phyloP scores from a whole-genome alignment of 1,284 basidiomycete genomes.

The Marasmius tenuissimus region DNA sequence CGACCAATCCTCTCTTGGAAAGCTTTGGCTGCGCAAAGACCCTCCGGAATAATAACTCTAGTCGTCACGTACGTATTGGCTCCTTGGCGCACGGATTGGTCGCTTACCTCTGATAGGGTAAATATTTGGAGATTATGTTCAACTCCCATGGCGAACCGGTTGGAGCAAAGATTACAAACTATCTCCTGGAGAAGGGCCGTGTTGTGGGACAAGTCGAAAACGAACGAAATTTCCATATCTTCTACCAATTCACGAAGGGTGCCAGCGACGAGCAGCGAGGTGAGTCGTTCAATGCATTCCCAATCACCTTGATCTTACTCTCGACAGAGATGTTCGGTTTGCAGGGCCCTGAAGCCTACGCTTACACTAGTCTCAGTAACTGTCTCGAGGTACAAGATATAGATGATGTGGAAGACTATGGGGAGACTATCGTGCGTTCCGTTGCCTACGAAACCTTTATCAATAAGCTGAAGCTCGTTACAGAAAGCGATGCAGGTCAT shows the following conservation, averaged over 20 bases:
- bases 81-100: conserved; percentile 3
- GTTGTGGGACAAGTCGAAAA: conserved; percentile 97
- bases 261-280: conserved; percentile 88
- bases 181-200: conserved; percentile 95
- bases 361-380: conserved; percentile 89
- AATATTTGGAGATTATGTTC: conserved; percentile 99
- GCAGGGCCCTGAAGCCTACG: conserved; percentile 96
- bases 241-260: conserved; percentile 99
- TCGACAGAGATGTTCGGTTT: conserved; percentile 87
- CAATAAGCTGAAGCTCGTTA: conserved; percentile 18
- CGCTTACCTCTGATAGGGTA: conserved; percentile 61
- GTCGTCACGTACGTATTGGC: conserved; percentile 80
- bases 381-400: conserved; percentile 93
- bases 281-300: conserved; percentile 28
- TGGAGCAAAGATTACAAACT: conserved; percentile 98
- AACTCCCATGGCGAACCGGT: conserved; percentile 91
- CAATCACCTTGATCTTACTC: conserved; percentile 8
- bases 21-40: conserved; percentile 99
- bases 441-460: not conserved
- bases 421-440: conserved; percentile 77
- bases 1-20: conserved; percentile 96
- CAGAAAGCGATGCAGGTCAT: conserved; percentile 94
- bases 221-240: conserved; percentile 98
- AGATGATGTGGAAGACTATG: conserved; percentile 86
- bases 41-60: conserved; percentile 97